Evolutionary conservation across 2,329 filamentous ascomycete genomes (phyloP).

Genomic region (Aspergillus glaucus): DNA sequence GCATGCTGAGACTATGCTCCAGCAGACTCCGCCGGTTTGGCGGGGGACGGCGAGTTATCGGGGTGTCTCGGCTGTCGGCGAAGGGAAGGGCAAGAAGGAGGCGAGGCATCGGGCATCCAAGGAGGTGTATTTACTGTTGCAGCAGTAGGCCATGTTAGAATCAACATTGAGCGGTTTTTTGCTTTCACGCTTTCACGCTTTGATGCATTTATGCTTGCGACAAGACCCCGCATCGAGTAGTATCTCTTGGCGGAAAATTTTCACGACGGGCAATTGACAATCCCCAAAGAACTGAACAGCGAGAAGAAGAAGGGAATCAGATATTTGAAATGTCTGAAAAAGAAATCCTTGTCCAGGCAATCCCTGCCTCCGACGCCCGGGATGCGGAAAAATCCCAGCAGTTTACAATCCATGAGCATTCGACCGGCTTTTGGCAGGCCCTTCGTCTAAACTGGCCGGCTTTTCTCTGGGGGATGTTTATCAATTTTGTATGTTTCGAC

Average conservation of each 20-base stretch:
- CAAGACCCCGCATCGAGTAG: neutral
- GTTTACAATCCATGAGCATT: conserved; percentile 19
- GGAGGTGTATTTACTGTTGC: neutral
- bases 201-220: neutral
- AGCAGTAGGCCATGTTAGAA: neutral
- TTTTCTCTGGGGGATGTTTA: conserved; percentile 20
- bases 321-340: neutral
- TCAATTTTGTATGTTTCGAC: conserved; percentile 16
- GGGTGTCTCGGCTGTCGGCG: neutral
- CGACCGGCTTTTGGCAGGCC: conserved; percentile 18
- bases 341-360: conserved; percentile 10
- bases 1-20: conserved; percentile 14
- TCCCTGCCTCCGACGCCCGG: conserved; percentile 7
- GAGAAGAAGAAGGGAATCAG: no score
- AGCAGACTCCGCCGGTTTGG: conserved; percentile 1
- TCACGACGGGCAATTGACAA: neutral
- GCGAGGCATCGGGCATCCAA: neutral
- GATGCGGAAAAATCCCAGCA: conserved; percentile 16
- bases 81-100: neutral
- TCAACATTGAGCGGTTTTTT: no score
- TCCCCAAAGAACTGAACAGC: neutral
- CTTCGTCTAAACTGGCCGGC: conserved; percentile 19
- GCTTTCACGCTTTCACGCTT: neutral
- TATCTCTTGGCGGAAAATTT: neutral
- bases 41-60: neutral